Evolutionary conservation across 2,329 filamentous ascomycete species (phyloP), one percentile per base, ranked within the genome.

Genomic region (Colletotrichum tabaci): DNA sequence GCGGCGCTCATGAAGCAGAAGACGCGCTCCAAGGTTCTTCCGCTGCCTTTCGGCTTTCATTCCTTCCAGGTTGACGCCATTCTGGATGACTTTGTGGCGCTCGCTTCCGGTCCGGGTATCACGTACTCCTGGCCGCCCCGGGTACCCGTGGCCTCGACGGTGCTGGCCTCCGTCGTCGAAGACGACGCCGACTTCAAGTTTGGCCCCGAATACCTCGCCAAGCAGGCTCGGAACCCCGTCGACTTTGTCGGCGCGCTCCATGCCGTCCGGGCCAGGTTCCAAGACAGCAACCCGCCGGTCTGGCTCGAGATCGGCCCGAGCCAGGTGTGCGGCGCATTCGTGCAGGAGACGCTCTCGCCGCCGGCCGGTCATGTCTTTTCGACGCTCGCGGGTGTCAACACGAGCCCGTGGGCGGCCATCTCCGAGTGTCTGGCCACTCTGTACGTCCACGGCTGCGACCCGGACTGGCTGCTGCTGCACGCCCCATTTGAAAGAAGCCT

Each of bases 301-400:
- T 93, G 89, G 87, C 78, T 94, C 57, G 92, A 94, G 76, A 83
- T 94, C 69, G 92, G 92, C 0, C 90, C 92, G 4, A 89, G 93
- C 73, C 90, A 91, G 0, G 86, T 93, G 12, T 91, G 89, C 80
- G 84, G 84, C 10, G 85, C 85, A 30, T 91, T 94, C 82, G 85
- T 93, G 7, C 58, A 62, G 35, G 66, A 26, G 21, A 68, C 60
- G 6, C 30, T 68, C 21, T 50, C 46, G 5, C 35, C 44, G 8
- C 5, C 8, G 2, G 7, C 66, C 5, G 52, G 44, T 13, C 18
- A 21, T 16, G 21, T 64, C 52, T 15, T 68, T 35, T 64, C 66
- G 44, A 64, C 60, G 30, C 46, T 68, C 8, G 52, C 21, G 7
- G 9, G 23, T 18, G 13, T 7, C 4, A 13, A 15, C 4, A 40